Percentiles rank a stretch among this genome's conserved stretches.
phyloP scores from a whole-genome alignment of 1,139 yeast genomes.

The Pichia sp. region DNA sequence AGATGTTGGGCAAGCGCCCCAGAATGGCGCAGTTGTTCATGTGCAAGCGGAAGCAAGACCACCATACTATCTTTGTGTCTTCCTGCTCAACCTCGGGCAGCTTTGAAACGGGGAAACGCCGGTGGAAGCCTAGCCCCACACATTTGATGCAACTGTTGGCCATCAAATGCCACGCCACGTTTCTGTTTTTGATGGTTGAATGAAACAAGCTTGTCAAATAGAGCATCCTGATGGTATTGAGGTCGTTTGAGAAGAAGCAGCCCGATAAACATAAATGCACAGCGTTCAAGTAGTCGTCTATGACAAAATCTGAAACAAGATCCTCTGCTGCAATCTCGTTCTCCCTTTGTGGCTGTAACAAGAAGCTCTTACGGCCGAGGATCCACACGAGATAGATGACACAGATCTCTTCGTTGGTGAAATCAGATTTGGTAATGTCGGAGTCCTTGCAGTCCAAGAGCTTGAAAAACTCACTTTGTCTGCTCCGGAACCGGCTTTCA shows the following conservation, averaged over 20 bases:
- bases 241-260: conserved; percentile 33
- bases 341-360: neutral
- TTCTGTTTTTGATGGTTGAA: conserved; percentile 36
- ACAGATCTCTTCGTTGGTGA: conserved; percentile 31
- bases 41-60: conserved; percentile 35
- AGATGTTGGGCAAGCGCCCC: conserved; percentile 34
- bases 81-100: conserved; percentile 23
- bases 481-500: conserved; percentile 27
- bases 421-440: conserved; percentile 3
- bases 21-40: conserved; percentile 32
- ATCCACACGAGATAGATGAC: conserved; percentile 38
- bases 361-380: conserved; percentile 27
- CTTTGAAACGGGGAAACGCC: conserved; percentile 26
- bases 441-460: conserved; percentile 4
- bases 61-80: conserved; percentile 28
- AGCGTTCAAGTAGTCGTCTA: conserved; percentile 29
- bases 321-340: conserved; percentile 4
- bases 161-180: conserved; percentile 36
- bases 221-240: conserved; percentile 35
- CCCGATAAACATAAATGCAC: conserved; percentile 35
- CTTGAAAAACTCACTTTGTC: conserved; percentile 30
- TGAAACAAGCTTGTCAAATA: conserved; percentile 35
- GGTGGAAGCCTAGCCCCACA: conserved; percentile 37
- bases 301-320: conserved; percentile 8
- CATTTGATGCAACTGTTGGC: conserved; percentile 38